Conservation (phyloP, 257 asterid genomes). For the Capsicum baccatum region DNA sequence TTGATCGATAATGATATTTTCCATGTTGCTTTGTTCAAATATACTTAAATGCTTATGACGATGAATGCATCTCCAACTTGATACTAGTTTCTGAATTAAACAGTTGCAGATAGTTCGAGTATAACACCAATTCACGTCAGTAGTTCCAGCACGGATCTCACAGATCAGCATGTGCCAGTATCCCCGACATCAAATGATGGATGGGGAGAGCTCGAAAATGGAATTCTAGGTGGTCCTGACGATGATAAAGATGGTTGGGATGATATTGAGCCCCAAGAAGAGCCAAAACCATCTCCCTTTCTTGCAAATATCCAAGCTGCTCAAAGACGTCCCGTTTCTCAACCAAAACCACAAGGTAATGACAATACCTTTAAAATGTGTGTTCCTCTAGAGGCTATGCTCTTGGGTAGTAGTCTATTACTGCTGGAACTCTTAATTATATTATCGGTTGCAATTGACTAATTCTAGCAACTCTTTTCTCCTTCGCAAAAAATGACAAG, state of each 20-base stretch:
- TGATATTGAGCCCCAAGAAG: slow-evolving; percentile 92
- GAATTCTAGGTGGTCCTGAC: slow-evolving; percentile 58
- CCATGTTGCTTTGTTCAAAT: background rate
- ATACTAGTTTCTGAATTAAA: slow-evolving; percentile 38
- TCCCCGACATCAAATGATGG: slow-evolving; percentile 87
- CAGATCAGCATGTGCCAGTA: slow-evolving; percentile 57
- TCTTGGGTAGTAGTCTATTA: background rate
- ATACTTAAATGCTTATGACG: background rate
- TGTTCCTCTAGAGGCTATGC: background rate
- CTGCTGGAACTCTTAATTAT: background rate
- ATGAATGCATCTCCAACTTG: slow-evolving; percentile 28
- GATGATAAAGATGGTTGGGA: slow-evolving; percentile 89
- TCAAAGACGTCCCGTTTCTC: slow-evolving; percentile 80
- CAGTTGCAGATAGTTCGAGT: slow-evolving; percentile 56
- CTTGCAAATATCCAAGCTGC: slow-evolving; percentile 84
- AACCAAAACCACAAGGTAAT: slow-evolving; percentile 76
- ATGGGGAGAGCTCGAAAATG: slow-evolving; percentile 96
- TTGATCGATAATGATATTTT: slow-evolving; percentile 12
- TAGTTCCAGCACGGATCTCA: slow-evolving; percentile 54
- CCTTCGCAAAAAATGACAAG: background rate
- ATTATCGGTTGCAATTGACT: background rate
- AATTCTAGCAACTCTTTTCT: background rate
- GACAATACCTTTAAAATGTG: background rate
- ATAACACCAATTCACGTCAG: slow-evolving; percentile 53
- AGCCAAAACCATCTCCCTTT: slow-evolving; percentile 69